phyloP scores from a whole-genome alignment of 2,329 filamentous ascomycete genomes.

The Beauveria medogensis region DNA sequence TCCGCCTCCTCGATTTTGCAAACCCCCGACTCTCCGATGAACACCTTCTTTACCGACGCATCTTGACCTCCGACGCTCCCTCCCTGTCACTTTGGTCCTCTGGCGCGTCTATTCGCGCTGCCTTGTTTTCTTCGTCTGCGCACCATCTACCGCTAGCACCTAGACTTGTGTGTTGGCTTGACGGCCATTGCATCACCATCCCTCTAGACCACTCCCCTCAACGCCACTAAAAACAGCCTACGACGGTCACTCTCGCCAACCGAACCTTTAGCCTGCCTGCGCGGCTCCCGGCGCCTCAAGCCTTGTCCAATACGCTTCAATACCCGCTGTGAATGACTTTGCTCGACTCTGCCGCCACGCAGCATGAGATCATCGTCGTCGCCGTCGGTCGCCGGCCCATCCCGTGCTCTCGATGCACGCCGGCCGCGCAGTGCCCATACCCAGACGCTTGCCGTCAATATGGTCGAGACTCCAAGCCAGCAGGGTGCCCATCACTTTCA shows the following conservation, averaged over 20 bases:
- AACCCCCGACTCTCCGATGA: conserved; percentile 6
- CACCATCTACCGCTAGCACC: neutral
- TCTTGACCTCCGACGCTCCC: neutral
- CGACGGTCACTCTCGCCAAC: neutral
- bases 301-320: neutral
- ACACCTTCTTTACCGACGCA: neutral
- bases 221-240: neutral
- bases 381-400: conserved; percentile 16
- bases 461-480: conserved; percentile 31
- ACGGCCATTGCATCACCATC: neutral
- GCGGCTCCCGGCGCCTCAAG: neutral
- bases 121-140: neutral
- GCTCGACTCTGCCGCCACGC: neutral
- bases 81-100: neutral
- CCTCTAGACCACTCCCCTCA: neutral
- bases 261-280: neutral
- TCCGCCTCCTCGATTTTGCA: conserved; percentile 8
- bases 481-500: conserved; percentile 34
- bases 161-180: neutral
- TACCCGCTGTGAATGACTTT: neutral
- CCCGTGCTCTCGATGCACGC: conserved; percentile 30
- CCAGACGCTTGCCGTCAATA: conserved; percentile 40
- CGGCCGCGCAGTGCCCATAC: conserved; percentile 26
- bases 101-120: neutral
- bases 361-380: conserved; percentile 31